Evolutionary conservation across 306 rosid species (phyloP).

Genomic region (Inga oerstediana): DNA sequence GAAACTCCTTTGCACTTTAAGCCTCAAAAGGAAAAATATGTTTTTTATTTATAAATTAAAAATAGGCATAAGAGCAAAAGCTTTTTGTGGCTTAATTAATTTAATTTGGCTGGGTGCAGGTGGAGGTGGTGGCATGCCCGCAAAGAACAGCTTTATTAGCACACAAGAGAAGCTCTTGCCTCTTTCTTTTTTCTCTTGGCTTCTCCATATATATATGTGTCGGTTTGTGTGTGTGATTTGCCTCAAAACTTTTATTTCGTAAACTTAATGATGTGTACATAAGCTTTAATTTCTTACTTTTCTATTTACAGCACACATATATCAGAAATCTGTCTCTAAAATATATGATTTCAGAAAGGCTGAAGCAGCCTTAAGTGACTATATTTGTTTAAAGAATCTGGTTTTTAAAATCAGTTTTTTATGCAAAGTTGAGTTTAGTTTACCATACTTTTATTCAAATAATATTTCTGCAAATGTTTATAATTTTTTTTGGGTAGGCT

Average conservation of each 20-base stretch:
- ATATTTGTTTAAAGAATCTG: neutral
- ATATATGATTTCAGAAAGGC: too few relatives aligned
- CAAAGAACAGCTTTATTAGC: conserved; percentile 79
- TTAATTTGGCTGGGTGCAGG: conserved; percentile 43
- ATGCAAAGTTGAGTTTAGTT: neutral
- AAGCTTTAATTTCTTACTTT: neutral
- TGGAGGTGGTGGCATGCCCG: conserved; percentile 94
- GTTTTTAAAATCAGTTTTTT: too few relatives aligned
- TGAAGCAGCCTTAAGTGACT: too few relatives aligned
- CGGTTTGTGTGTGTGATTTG: too few relatives aligned
- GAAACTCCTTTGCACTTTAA: too few relatives aligned
- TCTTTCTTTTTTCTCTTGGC: too few relatives aligned
- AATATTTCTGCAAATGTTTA: neutral
- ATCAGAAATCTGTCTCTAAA: neutral
- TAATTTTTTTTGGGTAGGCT: too few relatives aligned
- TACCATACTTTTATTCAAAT: neutral
- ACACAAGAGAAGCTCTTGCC: neutral
- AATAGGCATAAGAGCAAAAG: neutral
- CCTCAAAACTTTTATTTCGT: too few relatives aligned
- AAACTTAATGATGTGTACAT: neutral
- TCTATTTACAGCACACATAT: neutral
- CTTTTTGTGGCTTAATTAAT: neutral
- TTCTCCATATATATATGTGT: too few relatives aligned
- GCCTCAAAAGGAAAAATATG: too few relatives aligned
- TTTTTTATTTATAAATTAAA: too few relatives aligned